Evolutionary conservation across 768 basidiomycete genomes (phyloP), one percentile per base, ranked within the genome.

Genomic region (Saitozyma podzolica): DNA sequence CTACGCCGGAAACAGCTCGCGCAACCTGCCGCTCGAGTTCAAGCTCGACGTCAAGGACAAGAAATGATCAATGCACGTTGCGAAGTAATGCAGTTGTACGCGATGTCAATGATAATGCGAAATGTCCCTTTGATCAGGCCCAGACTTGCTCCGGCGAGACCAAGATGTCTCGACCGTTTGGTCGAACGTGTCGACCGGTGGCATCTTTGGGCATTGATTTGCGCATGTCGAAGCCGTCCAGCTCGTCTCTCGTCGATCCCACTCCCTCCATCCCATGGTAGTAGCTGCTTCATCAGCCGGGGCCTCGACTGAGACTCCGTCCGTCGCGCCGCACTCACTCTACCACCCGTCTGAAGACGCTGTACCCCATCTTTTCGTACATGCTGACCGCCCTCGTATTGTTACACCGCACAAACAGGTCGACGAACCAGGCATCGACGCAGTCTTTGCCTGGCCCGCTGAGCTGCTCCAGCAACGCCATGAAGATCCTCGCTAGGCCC

Each of bases 361-460:
- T 91, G 72, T 99, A 99, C 10, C 91, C 94, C 75, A 97, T 82
- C 47, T 86, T 84, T 77, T 98, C 92, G 74, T 98, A 97, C 89
- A 99, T 89, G 17, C 82, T 83, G 62, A 95, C 90, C 17, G 95
- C 96, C 19, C 92, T 83, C 2, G 80, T 70, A 69, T 95, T 96
- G 62, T 87, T 87, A 72, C 90, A 92, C 56, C 96, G 86, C 60
- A 98, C 95, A 76, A 92, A 98, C 19, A 99, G 85, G 80, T 98
- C 96, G 53, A 98, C 92, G 73, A 95, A 97, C 84, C 86, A 90
- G 3, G 88, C 90, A 61, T 75, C 66, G 6, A 72, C 69, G 8
- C 62, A 66, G 41, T 75, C 74, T 43, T 56, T 54, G 9, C 37
- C 45, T 56, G 52, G 17, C 43, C 50, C 88, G 0, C 91, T 91